phyloP scores from a whole-genome alignment of 164 flowering plant species.

The Platanus orientalis region DNA sequence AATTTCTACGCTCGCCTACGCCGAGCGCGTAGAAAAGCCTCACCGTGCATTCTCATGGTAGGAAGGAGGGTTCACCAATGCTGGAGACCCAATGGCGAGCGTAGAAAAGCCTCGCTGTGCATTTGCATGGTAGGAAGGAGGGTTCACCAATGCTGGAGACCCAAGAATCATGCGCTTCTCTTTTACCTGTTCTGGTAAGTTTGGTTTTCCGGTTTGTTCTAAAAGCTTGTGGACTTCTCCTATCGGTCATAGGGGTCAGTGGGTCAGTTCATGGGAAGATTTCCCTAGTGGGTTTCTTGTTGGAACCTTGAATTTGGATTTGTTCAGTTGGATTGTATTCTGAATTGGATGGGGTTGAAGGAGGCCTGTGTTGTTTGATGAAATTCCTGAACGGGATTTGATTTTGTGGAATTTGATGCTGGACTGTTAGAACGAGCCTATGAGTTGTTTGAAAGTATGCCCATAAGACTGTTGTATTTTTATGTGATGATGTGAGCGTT shows the following conservation, averaged over 20 bases:
- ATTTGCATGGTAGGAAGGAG: constrained; percentile 20
- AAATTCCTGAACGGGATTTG: constrained; percentile 27
- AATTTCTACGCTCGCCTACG: too few species aligned
- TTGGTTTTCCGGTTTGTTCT: constrained; percentile 33
- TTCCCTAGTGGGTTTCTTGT: constrained; percentile 24
- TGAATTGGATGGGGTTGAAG: constrained; percentile 17
- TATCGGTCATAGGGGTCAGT: constrained; percentile 9
- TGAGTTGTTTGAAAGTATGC: constrained; percentile 16
- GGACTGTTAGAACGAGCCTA: constrained; percentile 20
- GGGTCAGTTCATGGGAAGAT: constrained; percentile 32
- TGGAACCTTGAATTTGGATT: constrained; percentile 22
- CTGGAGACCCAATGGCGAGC: constrained; percentile 10
- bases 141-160: constrained; percentile 2
- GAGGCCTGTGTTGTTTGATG: constrained; percentile 29
- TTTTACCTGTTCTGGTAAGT: constrained; percentile 20
- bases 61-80: constrained; percentile 14
- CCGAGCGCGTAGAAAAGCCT: constrained; percentile 17
- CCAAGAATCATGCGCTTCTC: constrained; percentile 12
- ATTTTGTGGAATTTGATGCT: constrained; percentile 40
- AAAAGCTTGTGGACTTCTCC: constrained; percentile 26
- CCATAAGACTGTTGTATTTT: constrained; percentile 11
- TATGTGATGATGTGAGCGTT: constrained; percentile 16
- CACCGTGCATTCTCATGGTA: constrained; percentile 14
- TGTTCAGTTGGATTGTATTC: constrained; percentile 31
- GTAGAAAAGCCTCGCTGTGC: constrained; percentile 15